These are phyloP conservation scores for Macrocystidia cucumis DNA, from an alignment of 1,284 basidiomycete species.

Conservation along the genomic window DNA sequence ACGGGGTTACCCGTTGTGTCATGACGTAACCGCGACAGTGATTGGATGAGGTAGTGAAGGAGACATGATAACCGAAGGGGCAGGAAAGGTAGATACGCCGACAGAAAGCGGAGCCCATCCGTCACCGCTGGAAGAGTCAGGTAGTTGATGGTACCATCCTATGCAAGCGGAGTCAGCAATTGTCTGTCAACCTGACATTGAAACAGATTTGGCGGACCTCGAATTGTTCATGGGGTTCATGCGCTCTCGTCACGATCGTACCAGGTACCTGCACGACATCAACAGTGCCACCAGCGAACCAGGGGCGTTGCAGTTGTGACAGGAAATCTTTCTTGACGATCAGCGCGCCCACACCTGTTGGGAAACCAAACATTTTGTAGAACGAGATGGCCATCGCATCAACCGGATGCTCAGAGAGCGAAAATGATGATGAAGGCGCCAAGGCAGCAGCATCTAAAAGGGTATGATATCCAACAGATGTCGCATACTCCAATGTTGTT, in stretches of 20 bases:
- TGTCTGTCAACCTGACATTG: background rate
- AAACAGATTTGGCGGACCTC: slow-evolving; percentile 41
- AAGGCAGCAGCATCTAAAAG: slow-evolving; percentile 77
- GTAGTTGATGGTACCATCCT: slow-evolving; percentile 84
- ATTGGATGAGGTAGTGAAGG: slow-evolving; percentile 44
- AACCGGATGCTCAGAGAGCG: slow-evolving; percentile 54
- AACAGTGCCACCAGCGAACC: slow-evolving; percentile 82
- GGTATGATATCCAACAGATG: slow-evolving; percentile 62
- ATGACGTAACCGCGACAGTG: slow-evolving; percentile 49
- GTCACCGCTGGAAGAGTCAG: slow-evolving; percentile 67
- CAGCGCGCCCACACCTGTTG: slow-evolving; percentile 78
- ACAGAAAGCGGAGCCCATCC: slow-evolving; percentile 65
- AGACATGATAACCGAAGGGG: slow-evolving; percentile 66
- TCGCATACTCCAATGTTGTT: slow-evolving; percentile 50
- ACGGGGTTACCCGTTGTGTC: slow-evolving; percentile 49
- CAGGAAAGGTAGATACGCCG: slow-evolving; percentile 69
- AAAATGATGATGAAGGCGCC: slow-evolving; percentile 62
- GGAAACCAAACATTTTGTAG: slow-evolving; percentile 88
- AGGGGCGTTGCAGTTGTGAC: slow-evolving; percentile 53
- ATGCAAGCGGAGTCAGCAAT: slow-evolving; percentile 4
- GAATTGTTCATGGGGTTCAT: slow-evolving; percentile 62
- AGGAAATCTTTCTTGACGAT: slow-evolving; percentile 67
- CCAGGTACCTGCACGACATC: slow-evolving; percentile 77
- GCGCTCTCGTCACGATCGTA: slow-evolving; percentile 49
- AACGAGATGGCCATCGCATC: slow-evolving; percentile 81